Base-by-base conservation (phyloP, 441 rosid species). In the Brassica hybrid region DNA sequence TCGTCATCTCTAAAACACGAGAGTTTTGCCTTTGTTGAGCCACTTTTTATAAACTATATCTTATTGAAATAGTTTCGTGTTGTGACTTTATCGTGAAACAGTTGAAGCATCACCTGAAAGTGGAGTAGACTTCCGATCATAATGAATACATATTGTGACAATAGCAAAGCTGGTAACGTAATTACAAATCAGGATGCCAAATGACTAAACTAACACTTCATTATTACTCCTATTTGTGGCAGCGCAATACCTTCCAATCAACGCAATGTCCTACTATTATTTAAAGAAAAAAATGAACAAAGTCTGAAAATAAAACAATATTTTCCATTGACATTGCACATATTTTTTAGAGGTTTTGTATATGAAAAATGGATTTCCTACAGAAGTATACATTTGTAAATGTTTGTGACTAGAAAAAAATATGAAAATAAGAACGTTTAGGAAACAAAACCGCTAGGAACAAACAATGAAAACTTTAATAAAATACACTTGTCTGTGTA, bases 1-100 rank as follows among this genome's bases (percentile, higher is more conserved):
- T 71, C 34, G 67, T 71, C 76, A 65, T 71, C 63, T 41, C 64
- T 66, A 52, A 66, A 66, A 59, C 81, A 78, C 77, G 69, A 72
- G 73, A 67, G 16, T 48, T 9, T 16, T 72, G 69, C 77, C 32
- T 30, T 18, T 18, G 18, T 2, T 21, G 56, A 43, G 16, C 1
- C 43, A 66, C 69, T 48, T 78, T 65, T 27, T 50, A 59, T 32
- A 23, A 25, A 14, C 13, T 2, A 65, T 1, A 65, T 65, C 30
- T 14, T 19, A 25, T 43, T 14, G 54, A 77, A 64, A 59, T n/a
- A 17, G 43, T 36, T 23, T 76, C 18, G 14, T 48, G 54, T 63
- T 12, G 9, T 54, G 23, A 34, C 68, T 48, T 79, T 79, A 30
- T 73, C 73, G 67, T 68, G 82, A 69, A 73, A 73, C 74, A 63